A percentile compares a stretch with the other conserved stretches of the same genome.
phyloP scores from a whole-genome alignment of 2,329 filamentous ascomycete species.

The Verticillium alfalfae region DNA sequence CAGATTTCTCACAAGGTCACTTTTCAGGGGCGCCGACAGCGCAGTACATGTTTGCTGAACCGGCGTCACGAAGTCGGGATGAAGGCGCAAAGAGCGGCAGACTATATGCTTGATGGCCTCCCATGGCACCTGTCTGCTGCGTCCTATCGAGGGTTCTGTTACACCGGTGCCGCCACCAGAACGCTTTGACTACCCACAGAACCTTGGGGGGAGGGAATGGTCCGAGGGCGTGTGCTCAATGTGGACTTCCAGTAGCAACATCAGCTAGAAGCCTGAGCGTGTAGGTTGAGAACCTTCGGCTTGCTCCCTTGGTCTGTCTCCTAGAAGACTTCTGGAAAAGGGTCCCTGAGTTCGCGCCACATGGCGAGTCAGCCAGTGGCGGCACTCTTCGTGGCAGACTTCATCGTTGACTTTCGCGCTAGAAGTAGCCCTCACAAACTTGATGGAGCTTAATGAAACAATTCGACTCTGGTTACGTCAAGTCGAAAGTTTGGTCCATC shows the following conservation, averaged over 20 bases:
- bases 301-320: neutral
- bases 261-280: neutral
- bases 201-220: too few species aligned
- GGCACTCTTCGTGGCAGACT: neutral
- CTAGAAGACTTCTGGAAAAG: neutral
- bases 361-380: neutral
- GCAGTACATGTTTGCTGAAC: neutral
- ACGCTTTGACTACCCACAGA: neutral
- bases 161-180: neutral
- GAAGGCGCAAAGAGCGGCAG: neutral
- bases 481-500: neutral
- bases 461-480: neutral
- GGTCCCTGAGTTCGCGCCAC: neutral
- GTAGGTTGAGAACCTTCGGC: neutral
- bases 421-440: neutral
- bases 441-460: neutral
- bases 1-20: neutral
- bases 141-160: neutral
- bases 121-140: neutral
- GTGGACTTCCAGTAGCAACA: neutral
- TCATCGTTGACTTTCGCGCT: neutral
- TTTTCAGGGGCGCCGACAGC: neutral
- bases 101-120: neutral
- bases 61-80: neutral
- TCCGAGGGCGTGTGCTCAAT: too few species aligned